Conservation (phyloP, 176 grass and related monocot species). For the Chloris gayana region DNA sequence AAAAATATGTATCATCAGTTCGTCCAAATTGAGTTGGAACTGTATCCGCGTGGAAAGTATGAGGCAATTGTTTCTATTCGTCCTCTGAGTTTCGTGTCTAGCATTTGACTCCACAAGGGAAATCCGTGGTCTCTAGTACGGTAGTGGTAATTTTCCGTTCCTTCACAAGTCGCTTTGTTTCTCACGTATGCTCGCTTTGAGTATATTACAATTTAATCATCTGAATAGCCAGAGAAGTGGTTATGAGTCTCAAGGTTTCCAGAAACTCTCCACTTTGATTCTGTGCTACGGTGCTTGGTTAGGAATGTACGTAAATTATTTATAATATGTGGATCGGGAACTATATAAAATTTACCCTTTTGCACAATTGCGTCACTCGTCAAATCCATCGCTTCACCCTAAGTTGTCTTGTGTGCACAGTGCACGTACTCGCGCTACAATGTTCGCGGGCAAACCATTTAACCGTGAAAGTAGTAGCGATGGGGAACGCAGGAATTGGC, state of each 20-base stretch:
- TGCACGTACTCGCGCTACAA: no score
- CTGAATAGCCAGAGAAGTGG: not conserved
- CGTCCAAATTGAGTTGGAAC: not conserved
- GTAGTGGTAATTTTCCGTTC: not conserved
- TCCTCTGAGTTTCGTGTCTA: not conserved
- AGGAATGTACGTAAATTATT: not conserved
- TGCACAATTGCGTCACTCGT: not conserved
- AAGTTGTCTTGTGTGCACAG: no score
- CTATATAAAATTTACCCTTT: not conserved
- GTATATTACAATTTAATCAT: not conserved
- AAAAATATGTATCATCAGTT: not conserved
- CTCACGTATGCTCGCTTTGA: not conserved
- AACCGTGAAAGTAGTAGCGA: no score
- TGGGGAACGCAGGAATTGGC: no score
- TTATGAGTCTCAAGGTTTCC: not conserved
- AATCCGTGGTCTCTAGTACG: not conserved
- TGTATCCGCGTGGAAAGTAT: not conserved
- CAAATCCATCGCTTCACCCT: not conserved
- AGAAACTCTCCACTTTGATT: no score
- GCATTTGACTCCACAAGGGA: not conserved
- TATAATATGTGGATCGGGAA: not conserved
- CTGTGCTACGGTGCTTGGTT: not conserved
- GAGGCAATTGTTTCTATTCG: not conserved
- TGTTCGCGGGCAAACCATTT: no score
- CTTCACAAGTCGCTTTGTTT: not conserved